Conservation (phyloP, 2,329 filamentous ascomycete species). For the Lomentospora prolificans region DNA sequence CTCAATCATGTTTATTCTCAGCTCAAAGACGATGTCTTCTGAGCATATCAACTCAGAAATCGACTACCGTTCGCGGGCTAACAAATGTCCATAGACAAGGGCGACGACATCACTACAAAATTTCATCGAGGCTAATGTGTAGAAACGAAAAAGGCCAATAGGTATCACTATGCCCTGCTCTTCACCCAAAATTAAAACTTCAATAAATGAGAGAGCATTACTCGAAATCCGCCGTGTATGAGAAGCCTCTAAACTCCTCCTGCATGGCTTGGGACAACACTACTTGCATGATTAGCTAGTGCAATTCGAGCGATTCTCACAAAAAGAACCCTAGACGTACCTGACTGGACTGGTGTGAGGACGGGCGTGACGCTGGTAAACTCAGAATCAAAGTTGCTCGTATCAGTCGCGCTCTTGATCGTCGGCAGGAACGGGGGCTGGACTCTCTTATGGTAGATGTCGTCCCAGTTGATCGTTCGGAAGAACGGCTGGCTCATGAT, state of each 20-base stretch:
- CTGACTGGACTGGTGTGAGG: constrained; percentile 90
- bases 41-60: not conserved
- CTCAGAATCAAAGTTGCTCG: constrained; percentile 98
- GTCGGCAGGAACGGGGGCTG: constrained; percentile 80
- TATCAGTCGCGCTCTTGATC: constrained; percentile 89
- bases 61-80: too few species aligned
- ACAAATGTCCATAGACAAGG: not conserved
- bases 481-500: constrained; percentile 99
- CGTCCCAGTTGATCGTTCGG: constrained; percentile 95
- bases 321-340: constrained; percentile 45
- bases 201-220: constrained; percentile 25
- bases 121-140: not conserved
- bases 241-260: constrained; percentile 98
- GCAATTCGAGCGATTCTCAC: not conserved
- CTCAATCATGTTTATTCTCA: not conserved
- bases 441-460: constrained; percentile 92
- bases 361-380: constrained; percentile 98
- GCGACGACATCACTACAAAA: not conserved
- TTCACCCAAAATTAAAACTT: not conserved
- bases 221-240: constrained; percentile 87
- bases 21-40: not conserved
- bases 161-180: not conserved
- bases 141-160: not conserved
- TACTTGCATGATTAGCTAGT: constrained; percentile 23
- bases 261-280: constrained; percentile 98